A percentile compares a stretch with the other conserved stretches of the same genome.
phyloP scores from a whole-genome alignment of 805 yeast genomes.

The Yamadazyma laniorum region DNA sequence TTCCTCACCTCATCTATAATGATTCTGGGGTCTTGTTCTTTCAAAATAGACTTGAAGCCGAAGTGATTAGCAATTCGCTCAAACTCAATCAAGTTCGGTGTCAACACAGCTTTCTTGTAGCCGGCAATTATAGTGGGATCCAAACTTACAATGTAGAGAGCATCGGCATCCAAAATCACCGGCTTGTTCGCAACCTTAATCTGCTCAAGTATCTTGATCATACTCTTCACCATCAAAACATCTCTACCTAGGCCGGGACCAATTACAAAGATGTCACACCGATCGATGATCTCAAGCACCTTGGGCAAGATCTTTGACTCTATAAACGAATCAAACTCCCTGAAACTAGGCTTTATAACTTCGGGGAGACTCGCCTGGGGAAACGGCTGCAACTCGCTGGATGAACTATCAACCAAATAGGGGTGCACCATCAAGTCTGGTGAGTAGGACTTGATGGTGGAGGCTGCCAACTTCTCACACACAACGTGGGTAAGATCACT shows the following conservation, averaged over 20 bases:
- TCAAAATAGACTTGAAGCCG: constrained; percentile 28
- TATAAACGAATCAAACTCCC: constrained; percentile 29
- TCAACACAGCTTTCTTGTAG: constrained; percentile 62
- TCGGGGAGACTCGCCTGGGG: constrained; percentile 17
- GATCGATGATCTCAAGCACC: constrained; percentile 51
- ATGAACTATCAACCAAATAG: constrained; percentile 56
- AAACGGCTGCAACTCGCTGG: constrained; percentile 15
- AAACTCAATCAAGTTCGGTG: constrained; percentile 91
- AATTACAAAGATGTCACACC: constrained; percentile 79
- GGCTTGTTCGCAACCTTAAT: constrained; percentile 60
- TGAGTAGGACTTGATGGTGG: constrained; percentile 79
- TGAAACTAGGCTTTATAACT: constrained; percentile 20
- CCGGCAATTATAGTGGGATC: constrained; percentile 55
- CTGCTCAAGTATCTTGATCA: constrained; percentile 56
- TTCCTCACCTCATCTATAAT: constrained; percentile 30
- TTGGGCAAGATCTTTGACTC: constrained; percentile 52
- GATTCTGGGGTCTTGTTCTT: constrained; percentile 17
- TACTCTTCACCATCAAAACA: constrained; percentile 56
- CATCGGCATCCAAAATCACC: constrained; percentile 88
- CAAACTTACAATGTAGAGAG: constrained; percentile 62
- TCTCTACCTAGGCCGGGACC: constrained; percentile 97
- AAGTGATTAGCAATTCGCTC: constrained; percentile 58
- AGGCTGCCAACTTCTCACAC: constrained; percentile 78
- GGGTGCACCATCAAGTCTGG: constrained; percentile 98
- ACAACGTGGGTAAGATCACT: constrained; percentile 86